Conservation (phyloP, 805 yeast species). For the Candida palmyrensis region DNA sequence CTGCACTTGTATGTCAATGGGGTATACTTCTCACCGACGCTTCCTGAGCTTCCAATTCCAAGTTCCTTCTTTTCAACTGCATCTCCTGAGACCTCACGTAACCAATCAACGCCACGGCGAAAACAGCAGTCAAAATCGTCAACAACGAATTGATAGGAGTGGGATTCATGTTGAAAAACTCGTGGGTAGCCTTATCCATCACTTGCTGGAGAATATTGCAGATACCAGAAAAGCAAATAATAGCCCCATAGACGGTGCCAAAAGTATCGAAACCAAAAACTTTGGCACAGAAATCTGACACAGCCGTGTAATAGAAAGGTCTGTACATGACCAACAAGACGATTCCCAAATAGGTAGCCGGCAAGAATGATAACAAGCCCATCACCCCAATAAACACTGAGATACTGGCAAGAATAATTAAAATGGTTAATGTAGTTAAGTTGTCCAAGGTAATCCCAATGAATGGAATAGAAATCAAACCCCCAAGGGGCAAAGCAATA, state of each 20-base stretch:
- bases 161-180: constrained; percentile 67
- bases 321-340: constrained; percentile 71
- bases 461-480: constrained; percentile 79
- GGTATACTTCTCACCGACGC: constrained; percentile 49
- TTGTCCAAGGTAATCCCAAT: constrained; percentile 79
- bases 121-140: constrained; percentile 47
- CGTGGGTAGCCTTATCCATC: constrained; percentile 69
- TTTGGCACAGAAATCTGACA: constrained; percentile 86
- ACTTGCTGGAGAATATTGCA: constrained; percentile 68
- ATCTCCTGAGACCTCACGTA: constrained; percentile 40
- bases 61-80: constrained; percentile 41
- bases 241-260: constrained; percentile 85
- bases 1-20: too few relatives aligned
- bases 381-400: constrained; percentile 65
- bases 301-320: constrained; percentile 90
- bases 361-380: constrained; percentile 56
- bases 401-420: constrained; percentile 46
- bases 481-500: constrained; percentile 83
- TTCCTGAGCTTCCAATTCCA: constrained; percentile 61
- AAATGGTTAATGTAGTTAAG: constrained; percentile 53
- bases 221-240: constrained; percentile 79
- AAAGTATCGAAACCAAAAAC: constrained; percentile 91
- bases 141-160: constrained; percentile 65
- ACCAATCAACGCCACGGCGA: constrained; percentile 42
- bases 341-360: constrained; percentile 66